Conservation (phyloP, 495 filamentous ascomycete species). For the Lichenothelia convexa region DNA sequence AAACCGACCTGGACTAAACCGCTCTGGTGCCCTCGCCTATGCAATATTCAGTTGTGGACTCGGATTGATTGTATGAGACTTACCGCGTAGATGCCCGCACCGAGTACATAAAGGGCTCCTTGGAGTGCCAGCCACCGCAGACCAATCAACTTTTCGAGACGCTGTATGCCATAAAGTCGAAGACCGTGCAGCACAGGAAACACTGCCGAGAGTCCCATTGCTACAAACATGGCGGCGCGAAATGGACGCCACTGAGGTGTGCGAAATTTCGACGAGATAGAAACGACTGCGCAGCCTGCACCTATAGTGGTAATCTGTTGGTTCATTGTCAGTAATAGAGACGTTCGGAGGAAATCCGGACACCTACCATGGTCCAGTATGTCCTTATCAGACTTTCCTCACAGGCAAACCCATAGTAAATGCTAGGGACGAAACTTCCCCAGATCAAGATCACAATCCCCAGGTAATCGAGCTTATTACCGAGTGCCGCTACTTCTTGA, state of each 20-base stretch:
- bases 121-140: constrained; percentile 66
- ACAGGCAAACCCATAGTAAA: constrained; percentile 78
- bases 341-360: too few relatives aligned
- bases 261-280: constrained; percentile 61
- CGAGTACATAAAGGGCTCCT: constrained; percentile 68
- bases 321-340: too few relatives aligned
- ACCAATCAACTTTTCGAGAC: constrained; percentile 53
- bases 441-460: constrained; percentile 82
- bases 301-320: constrained; percentile 61
- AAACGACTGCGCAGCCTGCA: constrained; percentile 53
- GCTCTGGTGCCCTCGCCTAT: constrained; percentile 35
- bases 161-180: constrained; percentile 34
- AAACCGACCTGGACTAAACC: constrained; percentile 41
- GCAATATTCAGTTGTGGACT: background rate
- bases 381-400: constrained; percentile 36
- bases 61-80: constrained; percentile 10
- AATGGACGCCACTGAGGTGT: constrained; percentile 68
- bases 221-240: constrained; percentile 79
- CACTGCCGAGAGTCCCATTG: constrained; percentile 67
- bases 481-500: constrained; percentile 33
- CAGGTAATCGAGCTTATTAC: constrained; percentile 71
- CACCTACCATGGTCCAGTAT: constrained; percentile 57
- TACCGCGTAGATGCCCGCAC: constrained; percentile 67
- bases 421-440: constrained; percentile 67
- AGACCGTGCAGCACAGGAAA: constrained; percentile 66